These are phyloP conservation scores for Bryum argenteum DNA, from an alignment of 225 moss, liverwort and hornwort genomes.

Conservation along the genomic window DNA sequence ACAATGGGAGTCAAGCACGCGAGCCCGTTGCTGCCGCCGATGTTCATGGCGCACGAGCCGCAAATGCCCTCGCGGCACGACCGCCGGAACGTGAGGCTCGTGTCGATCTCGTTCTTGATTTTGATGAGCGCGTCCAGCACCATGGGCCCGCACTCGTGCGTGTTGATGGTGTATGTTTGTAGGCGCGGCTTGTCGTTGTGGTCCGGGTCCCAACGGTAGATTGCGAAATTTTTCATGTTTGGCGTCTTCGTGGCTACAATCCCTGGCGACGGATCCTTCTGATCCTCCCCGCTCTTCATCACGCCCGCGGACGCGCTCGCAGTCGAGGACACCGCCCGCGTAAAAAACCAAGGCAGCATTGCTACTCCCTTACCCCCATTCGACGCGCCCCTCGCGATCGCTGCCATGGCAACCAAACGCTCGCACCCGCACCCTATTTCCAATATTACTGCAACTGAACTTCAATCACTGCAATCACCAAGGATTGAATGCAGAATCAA, in stretches of 20 bases:
- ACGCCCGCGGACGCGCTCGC: slow-evolving; percentile 1
- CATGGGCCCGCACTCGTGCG: slow-evolving; percentile 86
- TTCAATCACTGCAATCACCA: no score
- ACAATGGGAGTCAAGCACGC: slow-evolving; percentile 82
- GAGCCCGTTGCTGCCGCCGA: slow-evolving; percentile 70
- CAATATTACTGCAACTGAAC: no score
- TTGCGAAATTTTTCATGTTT: slow-evolving; percentile 76
- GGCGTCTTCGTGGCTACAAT: slow-evolving; percentile 36
- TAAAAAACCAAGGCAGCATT: slow-evolving; percentile 9
- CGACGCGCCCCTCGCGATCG: slow-evolving; percentile 32
- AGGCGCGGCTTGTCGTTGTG: slow-evolving; percentile 60
- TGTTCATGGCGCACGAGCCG: slow-evolving; percentile 94
- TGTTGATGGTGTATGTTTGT: slow-evolving; percentile 68
- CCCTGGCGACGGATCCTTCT: slow-evolving; percentile 40
- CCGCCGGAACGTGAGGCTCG: slow-evolving; percentile 73
- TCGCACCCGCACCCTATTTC: no score
- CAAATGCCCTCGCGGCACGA: slow-evolving; percentile 97
- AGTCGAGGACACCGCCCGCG: slow-evolving; percentile 37
- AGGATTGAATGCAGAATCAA: neutral
- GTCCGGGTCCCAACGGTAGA: slow-evolving; percentile 87
- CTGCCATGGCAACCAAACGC: slow-evolving; percentile 33
- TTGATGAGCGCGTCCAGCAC: slow-evolving; percentile 87
- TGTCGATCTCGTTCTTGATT: slow-evolving; percentile 82
- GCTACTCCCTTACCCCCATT: slow-evolving; percentile 28
- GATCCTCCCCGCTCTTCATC: slow-evolving; percentile 26